Evolutionary conservation across 2,329 filamentous ascomycete species (phyloP).

Genomic region (Ramularia endophylla): DNA sequence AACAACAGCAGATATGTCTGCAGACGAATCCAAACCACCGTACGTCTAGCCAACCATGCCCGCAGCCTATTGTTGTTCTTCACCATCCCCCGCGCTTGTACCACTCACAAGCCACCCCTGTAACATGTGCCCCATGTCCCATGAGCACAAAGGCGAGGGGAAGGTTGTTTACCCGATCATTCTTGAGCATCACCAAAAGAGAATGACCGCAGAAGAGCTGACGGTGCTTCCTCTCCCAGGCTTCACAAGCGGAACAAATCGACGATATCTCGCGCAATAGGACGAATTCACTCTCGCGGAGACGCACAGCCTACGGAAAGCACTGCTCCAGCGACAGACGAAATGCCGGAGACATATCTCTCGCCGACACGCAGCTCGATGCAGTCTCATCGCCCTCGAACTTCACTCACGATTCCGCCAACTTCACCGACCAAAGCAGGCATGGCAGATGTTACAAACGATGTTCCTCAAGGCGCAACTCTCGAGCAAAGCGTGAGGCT

Average conservation of each 20-base stretch:
- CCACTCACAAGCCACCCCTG: neutral
- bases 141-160: neutral
- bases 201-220: neutral
- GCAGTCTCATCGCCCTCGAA: constrained; percentile 26
- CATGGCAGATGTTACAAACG: no score
- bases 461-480: constrained; percentile 34
- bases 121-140: neutral
- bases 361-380: constrained; percentile 19
- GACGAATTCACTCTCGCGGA: constrained; percentile 46
- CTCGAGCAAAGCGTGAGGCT: constrained; percentile 93
- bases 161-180: neutral
- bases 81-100: neutral
- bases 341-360: constrained; percentile 8
- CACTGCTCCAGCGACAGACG: constrained; percentile 2
- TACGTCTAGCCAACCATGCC: no score
- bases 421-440: constrained; percentile 15
- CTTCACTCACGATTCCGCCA: constrained; percentile 32
- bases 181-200: neutral
- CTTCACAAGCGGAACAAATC: constrained; percentile 45
- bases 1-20: no score
- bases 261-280: constrained; percentile 48
- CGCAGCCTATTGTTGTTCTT: no score
- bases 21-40: no score
- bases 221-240: constrained; percentile 1
- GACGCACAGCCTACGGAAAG: constrained; percentile 32